Evolutionary conservation across 345 rosid genomes (phyloP).

Genomic region (Arabis alpina): DNA sequence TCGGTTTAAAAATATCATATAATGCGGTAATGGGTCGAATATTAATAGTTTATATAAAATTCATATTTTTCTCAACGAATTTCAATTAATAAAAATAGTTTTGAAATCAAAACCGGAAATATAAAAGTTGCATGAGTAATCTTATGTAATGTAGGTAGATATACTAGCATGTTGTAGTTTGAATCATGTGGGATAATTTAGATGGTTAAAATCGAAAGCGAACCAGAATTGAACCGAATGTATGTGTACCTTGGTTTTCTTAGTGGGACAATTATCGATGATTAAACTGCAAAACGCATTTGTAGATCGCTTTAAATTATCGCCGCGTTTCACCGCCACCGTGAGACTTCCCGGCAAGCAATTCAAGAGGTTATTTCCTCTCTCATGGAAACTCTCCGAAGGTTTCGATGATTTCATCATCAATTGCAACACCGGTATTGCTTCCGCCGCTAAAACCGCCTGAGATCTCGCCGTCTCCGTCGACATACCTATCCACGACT

Average conservation of each 20-base stretch:
- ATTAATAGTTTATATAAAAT: too few relatives aligned
- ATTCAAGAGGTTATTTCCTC: slow-evolving; percentile 79
- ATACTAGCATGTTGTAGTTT: too few relatives aligned
- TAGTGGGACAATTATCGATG: slow-evolving; percentile 72
- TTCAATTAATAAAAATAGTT: too few relatives aligned
- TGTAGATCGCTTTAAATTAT: slow-evolving; percentile 78
- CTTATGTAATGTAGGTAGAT: too few relatives aligned
- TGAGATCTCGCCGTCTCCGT: slow-evolving; percentile 74
- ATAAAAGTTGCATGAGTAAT: too few relatives aligned
- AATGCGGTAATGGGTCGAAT: too few relatives aligned
- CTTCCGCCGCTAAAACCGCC: slow-evolving; percentile 78
- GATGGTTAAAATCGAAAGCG: neutral
- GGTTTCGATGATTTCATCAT: slow-evolving; percentile 72
- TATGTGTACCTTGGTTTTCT: slow-evolving; percentile 74
- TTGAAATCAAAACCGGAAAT: too few relatives aligned
- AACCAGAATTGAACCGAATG: neutral
- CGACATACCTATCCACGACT: slow-evolving; percentile 83
- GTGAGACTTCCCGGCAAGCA: slow-evolving; percentile 87
- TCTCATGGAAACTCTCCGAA: slow-evolving; percentile 73
- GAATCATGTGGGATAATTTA: too few relatives aligned
- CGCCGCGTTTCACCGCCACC: slow-evolving; percentile 78
- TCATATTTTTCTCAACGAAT: too few relatives aligned
- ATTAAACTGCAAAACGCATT: slow-evolving; percentile 84
- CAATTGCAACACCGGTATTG: slow-evolving; percentile 72
- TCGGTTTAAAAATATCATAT: too few relatives aligned